Base-by-base conservation (phyloP, 2,329 filamentous ascomycete genomes). In the Thelonectria discophora region DNA sequence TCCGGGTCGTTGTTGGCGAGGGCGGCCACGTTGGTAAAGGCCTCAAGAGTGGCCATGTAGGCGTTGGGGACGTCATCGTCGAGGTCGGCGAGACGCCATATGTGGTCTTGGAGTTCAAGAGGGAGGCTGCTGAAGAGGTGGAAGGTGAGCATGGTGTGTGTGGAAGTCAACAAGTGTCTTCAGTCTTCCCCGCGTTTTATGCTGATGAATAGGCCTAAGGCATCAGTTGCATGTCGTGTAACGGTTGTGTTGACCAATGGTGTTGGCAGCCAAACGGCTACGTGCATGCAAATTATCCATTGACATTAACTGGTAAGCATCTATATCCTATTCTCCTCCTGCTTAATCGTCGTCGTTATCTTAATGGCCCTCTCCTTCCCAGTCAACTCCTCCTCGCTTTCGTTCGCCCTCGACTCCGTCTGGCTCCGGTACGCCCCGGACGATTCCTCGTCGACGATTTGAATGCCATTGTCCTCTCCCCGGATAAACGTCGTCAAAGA, bases 301-400 rank as follows among this genome's bases (percentile, higher is more conserved):
- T n/a, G n/a, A n/a, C n/a, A n/a, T n/a, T n/a, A n/a, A n/a, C n/a
- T n/a, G n/a, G n/a, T n/a, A n/a, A n/a, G n/a, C n/a, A n/a, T n/a
- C n/a, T 24, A 46, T 46, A 46, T 46, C 43, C 43, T 46, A 24
- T 46, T 18, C 15, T 46, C 43, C 21, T 46, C 43, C 12, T 24
- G 18, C 43, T 24, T 46, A 24, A 46, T 46, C 43, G 43, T 46
- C 20, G 43, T 46, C 17, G 43, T 46, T 27, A 46, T 46, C 12
- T 20, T 46, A 11, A 46, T 46, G 3, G 15, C n/a, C 17, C 43
- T 46, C 21, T 24, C 11, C n/a, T 42, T 24, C 5, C 43, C 43
- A 15, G 49, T 52, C 30, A 52, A n/a, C n/a, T 52, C 49, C 49
- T 52, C 49, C 21, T 46, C 43, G 20, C 43, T 46, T 20, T 46